Conservation (phyloP, 768 basidiomycete genomes). For the Exsudoporus frostii region DNA sequence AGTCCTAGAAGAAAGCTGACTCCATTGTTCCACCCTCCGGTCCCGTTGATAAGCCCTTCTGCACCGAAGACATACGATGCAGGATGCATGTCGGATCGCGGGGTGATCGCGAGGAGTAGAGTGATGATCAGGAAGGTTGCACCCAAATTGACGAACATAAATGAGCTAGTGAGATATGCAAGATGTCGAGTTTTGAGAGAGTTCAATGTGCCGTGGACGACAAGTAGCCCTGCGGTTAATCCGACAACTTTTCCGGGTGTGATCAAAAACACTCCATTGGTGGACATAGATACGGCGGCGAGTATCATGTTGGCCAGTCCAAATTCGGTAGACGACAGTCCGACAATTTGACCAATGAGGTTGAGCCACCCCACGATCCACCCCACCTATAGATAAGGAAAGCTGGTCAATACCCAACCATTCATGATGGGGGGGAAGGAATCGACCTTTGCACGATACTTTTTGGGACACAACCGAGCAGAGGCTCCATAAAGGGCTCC, state of each 20-base stretch:
- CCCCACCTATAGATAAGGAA: conserved; percentile 19
- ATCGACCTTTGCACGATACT: conserved; percentile 58
- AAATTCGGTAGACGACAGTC: conserved; percentile 35
- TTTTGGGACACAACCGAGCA: conserved; percentile 65
- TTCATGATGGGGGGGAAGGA: neutral
- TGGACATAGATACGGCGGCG: conserved; percentile 24
- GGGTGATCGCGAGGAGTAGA: conserved; percentile 42
- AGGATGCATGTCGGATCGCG: conserved; percentile 52
- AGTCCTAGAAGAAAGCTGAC: conserved; percentile 45
- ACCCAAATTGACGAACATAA: conserved; percentile 47
- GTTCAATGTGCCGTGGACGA: conserved; percentile 42
- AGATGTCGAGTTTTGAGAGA: conserved; percentile 41
- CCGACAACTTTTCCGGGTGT: conserved; percentile 40
- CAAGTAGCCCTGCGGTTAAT: conserved; percentile 38
- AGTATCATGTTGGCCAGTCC: conserved; percentile 37
- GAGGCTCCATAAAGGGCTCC: conserved; percentile 64
- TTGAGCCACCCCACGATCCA: conserved; percentile 35
- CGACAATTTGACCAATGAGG: conserved; percentile 23
- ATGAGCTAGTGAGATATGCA: conserved; percentile 32
- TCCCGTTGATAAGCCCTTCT: conserved; percentile 36
- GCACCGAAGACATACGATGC: conserved; percentile 56
- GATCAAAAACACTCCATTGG: conserved; percentile 33
- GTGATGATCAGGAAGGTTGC: conserved; percentile 42
- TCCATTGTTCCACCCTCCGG: conserved; percentile 41
- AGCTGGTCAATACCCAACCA: neutral